Evolutionary conservation across 306 rosid genomes (phyloP).

Genomic region (Citrullus mucosospermus): DNA sequence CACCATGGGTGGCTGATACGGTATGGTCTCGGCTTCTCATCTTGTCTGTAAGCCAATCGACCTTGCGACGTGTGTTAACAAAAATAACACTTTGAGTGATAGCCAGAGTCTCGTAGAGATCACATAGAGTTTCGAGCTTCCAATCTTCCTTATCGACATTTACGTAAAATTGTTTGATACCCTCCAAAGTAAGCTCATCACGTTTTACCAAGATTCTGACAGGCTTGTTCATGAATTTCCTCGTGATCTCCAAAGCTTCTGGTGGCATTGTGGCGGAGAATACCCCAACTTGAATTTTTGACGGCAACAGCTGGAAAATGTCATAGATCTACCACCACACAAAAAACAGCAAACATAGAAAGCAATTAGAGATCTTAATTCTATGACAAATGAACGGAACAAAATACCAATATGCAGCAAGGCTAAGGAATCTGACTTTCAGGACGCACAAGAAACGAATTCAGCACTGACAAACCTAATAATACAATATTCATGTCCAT

Average conservation of each 20-base stretch:
- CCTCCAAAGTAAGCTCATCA: slow-evolving; percentile 91
- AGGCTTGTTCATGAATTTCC: slow-evolving; percentile 95
- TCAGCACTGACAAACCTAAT: background rate
- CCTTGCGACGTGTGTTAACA: slow-evolving; percentile 91
- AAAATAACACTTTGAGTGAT: slow-evolving; percentile 95
- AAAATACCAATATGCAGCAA: background rate
- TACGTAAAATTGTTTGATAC: slow-evolving; percentile 90
- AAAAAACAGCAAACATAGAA: background rate
- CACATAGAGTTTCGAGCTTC: slow-evolving; percentile 91
- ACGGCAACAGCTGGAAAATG: slow-evolving; percentile 90
- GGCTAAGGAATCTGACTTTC: background rate
- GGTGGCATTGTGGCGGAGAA: slow-evolving; percentile 99
- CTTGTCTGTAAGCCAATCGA: slow-evolving; percentile 95
- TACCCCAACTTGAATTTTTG: slow-evolving; percentile 86
- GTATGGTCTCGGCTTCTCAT: slow-evolving; percentile 91
- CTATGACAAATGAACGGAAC: background rate
- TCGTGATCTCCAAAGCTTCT: slow-evolving; percentile 88
- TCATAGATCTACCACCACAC: slow-evolving; percentile 62
- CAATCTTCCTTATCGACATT: slow-evolving; percentile 83
- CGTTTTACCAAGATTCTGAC: slow-evolving; percentile 92
- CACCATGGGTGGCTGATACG: slow-evolving; percentile 92
- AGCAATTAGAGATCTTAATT: background rate
- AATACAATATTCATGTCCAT: background rate
- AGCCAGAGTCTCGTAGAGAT: slow-evolving; percentile 85
- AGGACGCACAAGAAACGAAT: background rate